Conservation (phyloP, 257 asterid genomes). For the Ilex aquifolium region DNA sequence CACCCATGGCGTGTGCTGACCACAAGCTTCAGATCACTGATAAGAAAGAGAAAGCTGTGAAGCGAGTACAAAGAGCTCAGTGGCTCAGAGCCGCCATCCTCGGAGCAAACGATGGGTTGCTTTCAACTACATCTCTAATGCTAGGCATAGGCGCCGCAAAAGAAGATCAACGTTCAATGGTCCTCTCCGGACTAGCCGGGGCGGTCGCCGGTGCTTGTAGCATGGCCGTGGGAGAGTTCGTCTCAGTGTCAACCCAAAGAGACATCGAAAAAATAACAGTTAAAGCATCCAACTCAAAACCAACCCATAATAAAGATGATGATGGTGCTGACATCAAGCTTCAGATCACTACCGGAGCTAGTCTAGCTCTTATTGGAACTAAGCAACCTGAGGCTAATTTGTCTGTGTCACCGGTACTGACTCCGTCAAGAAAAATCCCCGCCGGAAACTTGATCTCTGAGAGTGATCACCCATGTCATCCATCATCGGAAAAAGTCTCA, state of each 20-base stretch:
- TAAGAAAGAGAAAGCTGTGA: slow-evolving; percentile 12
- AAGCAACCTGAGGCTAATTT: neutral
- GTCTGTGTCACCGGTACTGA: neutral
- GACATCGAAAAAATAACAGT: slow-evolving; percentile 30
- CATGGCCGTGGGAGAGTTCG: slow-evolving; percentile 68
- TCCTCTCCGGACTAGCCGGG: slow-evolving; percentile 50
- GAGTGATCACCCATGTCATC: too few species aligned
- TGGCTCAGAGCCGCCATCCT: slow-evolving; percentile 74
- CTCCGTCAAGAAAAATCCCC: too few species aligned
- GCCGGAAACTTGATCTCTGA: too few species aligned
- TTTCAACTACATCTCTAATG: slow-evolving; percentile 60
- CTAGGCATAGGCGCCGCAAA: slow-evolving; percentile 60
- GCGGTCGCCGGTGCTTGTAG: slow-evolving; percentile 69
- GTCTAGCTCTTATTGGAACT: neutral
- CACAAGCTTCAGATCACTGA: slow-evolving; percentile 14
- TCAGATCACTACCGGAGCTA: too few species aligned
- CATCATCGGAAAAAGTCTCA: too few species aligned
- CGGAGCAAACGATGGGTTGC: slow-evolving; percentile 63
- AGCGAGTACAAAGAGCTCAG: slow-evolving; percentile 33
- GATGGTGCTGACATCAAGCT: too few species aligned
- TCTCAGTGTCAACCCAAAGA: slow-evolving; percentile 57
- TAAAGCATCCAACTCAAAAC: too few species aligned
- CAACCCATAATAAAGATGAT: too few species aligned
- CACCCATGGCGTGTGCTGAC: slow-evolving; percentile 18
- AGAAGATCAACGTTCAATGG: slow-evolving; percentile 40